phyloP scores from a whole-genome alignment of 257 asterid species.

The Hygrophila difformis region DNA sequence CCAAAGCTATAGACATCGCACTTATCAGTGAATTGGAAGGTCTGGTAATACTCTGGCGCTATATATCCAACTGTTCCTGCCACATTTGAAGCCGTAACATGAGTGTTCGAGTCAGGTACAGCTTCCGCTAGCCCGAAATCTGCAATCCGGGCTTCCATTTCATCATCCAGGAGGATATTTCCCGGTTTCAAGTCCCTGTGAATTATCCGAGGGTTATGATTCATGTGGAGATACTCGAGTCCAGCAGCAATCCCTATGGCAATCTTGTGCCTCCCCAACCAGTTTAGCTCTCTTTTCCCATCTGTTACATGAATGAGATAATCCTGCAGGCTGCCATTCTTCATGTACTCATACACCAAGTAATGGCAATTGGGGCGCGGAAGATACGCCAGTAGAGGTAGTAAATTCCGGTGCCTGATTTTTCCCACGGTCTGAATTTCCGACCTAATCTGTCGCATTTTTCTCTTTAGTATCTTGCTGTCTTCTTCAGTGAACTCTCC shows the following conservation, averaged over 20 bases:
- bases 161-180: slow-evolving; percentile 44
- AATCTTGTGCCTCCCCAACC: slow-evolving; percentile 30
- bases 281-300: slow-evolving; percentile 28
- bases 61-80: slow-evolving; percentile 49
- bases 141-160: slow-evolving; percentile 49
- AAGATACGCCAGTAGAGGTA: slow-evolving; percentile 40
- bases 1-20: slow-evolving; percentile 49
- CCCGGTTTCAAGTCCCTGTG: slow-evolving; percentile 51
- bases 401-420: slow-evolving; percentile 41
- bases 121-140: slow-evolving; percentile 48
- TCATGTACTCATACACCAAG: slow-evolving; percentile 46
- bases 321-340: slow-evolving; percentile 42
- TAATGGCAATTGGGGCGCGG: slow-evolving; percentile 41
- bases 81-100: slow-evolving; percentile 35
- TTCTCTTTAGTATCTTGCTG: slow-evolving; percentile 25
- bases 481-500: slow-evolving; percentile 32
- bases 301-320: slow-evolving; percentile 17
- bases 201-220: slow-evolving; percentile 32
- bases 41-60: slow-evolving; percentile 46
- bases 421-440: slow-evolving; percentile 46
- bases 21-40: slow-evolving; percentile 40
- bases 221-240: slow-evolving; percentile 41
- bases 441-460: slow-evolving; percentile 41
- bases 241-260: slow-evolving; percentile 47
- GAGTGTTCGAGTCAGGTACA: slow-evolving; percentile 35